These are phyloP conservation scores for Lolium rigidum DNA, from an alignment of 176 grass and related monocot genomes.

Conservation along the genomic window DNA sequence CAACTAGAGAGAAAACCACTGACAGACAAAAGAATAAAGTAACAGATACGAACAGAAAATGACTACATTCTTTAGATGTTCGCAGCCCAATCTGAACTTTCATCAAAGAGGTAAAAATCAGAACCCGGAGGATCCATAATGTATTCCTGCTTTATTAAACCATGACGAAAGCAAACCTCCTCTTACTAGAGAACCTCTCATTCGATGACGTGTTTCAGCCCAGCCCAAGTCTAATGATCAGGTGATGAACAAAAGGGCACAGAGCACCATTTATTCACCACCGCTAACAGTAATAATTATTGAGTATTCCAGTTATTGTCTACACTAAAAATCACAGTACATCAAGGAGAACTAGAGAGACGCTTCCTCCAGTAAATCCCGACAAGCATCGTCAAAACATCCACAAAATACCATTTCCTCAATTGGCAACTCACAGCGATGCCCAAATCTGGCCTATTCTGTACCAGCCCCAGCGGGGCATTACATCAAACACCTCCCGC, in stretches of 20 bases:
- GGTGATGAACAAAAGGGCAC: background rate
- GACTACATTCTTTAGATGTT: background rate
- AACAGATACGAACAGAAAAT: conserved; percentile 1
- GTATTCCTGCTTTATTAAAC: background rate
- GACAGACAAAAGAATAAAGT: background rate
- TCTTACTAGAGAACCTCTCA: background rate
- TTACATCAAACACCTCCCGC: conserved; percentile 52
- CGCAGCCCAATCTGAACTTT: background rate
- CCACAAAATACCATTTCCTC: background rate
- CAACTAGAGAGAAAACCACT: background rate
- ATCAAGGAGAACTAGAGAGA: conserved; percentile 3
- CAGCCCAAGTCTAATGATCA: background rate
- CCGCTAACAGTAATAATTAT: background rate
- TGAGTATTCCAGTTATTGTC: background rate
- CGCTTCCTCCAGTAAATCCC: background rate
- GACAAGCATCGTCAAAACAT: background rate
- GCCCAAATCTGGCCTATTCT: background rate
- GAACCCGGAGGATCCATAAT: background rate
- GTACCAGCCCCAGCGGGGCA: conserved; percentile 30
- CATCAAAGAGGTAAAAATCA: conserved; percentile 9
- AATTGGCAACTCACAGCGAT: background rate
- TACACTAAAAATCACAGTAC: conserved; percentile 23
- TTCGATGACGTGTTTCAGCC: background rate
- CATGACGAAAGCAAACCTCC: conserved; percentile 2
- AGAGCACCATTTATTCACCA: background rate